Base-by-base conservation (phyloP, 2,329 filamentous ascomycete species). In the Shiraia bambusicola region DNA sequence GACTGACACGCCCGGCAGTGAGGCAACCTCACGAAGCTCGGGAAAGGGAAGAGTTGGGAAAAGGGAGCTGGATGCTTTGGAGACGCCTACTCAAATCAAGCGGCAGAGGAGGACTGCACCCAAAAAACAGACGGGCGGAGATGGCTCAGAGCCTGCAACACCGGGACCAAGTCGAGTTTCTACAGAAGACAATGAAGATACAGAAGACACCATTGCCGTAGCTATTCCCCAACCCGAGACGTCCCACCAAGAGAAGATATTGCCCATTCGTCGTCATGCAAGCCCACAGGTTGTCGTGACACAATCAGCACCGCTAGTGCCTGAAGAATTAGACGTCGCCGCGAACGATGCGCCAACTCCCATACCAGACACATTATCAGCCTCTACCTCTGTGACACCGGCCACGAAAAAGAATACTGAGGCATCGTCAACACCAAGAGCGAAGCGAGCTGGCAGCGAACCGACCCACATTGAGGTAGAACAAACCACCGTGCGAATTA, bases 31-130 rank as follows among this genome's bases (percentile, higher is more conserved):
- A 35, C 50, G 45, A 28, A 61, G 58, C 39, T 58, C 63, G 25
- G 42, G 42, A 19, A 58, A 47, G 33, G 61, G 55, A 38, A 46
- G 43, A 17, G 34, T 43, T 15, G 56, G 52, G 28, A 67, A 67
- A 49, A 40, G 65, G 33, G 55, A 58, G 34, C 37, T 65, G 31
- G 63, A 66, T 3, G 48, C 49, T 1, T 47, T 61, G 13, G 58
- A 61, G 2, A 65, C 60, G 8, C 61, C 65, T n/a, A 58, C 56
- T 10, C 48, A 55, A 28, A 44, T 40, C 3, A 65, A 61, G 36
- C 55, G 59, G 40, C 61, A 63, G 49, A 56, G 53, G 33, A 61
- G 54, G 39, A 47, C 42, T 33, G 35, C 43, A 7, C 45, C 45
- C 0, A 45, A 49, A 25, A 55, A 54, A 40, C 48, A 53, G 34